Evolutionary conservation across 257 asterid genomes (phyloP), one percentile per base, ranked within the genome.

Genomic region (Nicotiana paniculata): DNA sequence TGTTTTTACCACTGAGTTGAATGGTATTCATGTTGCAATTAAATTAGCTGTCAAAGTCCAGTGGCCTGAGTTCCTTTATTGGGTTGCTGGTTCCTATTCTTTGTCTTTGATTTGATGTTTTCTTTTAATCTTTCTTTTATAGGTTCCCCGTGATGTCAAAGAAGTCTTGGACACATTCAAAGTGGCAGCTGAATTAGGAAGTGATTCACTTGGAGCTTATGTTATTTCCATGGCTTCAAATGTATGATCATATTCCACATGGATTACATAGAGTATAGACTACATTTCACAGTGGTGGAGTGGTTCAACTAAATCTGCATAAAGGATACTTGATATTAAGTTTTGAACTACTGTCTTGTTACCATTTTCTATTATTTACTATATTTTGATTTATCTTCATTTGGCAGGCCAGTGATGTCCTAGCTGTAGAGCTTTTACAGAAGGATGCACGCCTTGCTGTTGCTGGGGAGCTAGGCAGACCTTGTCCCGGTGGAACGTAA

Each of bases 221-320:
- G 99, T 96, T 90, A 96, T 96, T 79, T 96, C 99, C 63, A 96
- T 96, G 99, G 97, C 98, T 81, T 90, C 98, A 85, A 90, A 92
- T 86, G 99, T 96, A 92, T 75, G 91, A 81, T 58, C 39, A 70
- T 28, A 57, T 24, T 74, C 59, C 43, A 13, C 62, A 74, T 74
- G 43, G 4, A 24, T n/a, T 74, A 26, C 62, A 6, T 13, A 26
- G 62, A 53, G 7, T 18, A 13, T 13, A 21, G 58, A 53, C 70
- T 72, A 43, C 37, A 32, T 18, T 17, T 78, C 12, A 35, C 77
- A 43, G 35, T 62, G 67, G 68, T 24, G 33, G 48, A 54, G 17
- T 58, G 18, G 69, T 78, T 43, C 17, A 48, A 39, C 67, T 62
- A 39, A 64, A 79, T 79, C 57, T 63, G 58, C 67, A 18, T 21